Evolutionary conservation across 371 early-diverging fungal genomes (phyloP), one percentile per base, ranked within the genome.

Genomic region (Zychaea mexicana): DNA sequence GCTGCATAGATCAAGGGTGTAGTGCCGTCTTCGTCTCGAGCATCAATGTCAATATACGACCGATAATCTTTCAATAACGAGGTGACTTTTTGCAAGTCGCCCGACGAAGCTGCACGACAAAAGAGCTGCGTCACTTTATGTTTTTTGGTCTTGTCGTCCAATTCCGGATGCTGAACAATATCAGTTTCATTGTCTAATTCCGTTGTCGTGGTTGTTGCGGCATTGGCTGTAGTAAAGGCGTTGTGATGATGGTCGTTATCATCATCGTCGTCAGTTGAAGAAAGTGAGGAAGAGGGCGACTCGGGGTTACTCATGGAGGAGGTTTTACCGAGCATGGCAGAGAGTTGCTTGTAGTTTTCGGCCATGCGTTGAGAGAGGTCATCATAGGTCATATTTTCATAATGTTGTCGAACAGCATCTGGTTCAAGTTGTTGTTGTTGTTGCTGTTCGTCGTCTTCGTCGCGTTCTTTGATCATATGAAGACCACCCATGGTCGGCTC

Each of bases 41-140:
- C 85, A 73, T 96, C 85, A 36, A 94, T 81, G 74, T 95, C 92
- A 60, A 95, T 87, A 17, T 57, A 68, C 28, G 62, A 56, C n/a
- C 71, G 58, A 28, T 67, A 66, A 81, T 79, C 54, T 49, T 76
- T 72, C 65, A 92, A 81, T 67, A 92, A 76, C 66, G 72, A 67
- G 21, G 85, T 88, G 17, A 98, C 91, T 82, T 92, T 93, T 75
- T 93, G 94, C 70, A 96, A 86, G 67, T 97, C 96, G 61, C 96
- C 96, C 33, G 90, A 94, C 31, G 98, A 86, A 12, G 87, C 81
- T n/a, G 89, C 85, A 49, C 84, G 74, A 21, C 78, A 67, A 60
- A 91, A 84, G 5, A 88, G 58, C 31, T 69, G 65, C 26, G 82
- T 86, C 62, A 89, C 66, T 38, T 81, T 83, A 33, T 53, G 60